A percentile compares a stretch with the other conserved stretches of the same genome.
phyloP scores from a whole-genome alignment of 331 rosid species.

The Arachis monticola region DNA sequence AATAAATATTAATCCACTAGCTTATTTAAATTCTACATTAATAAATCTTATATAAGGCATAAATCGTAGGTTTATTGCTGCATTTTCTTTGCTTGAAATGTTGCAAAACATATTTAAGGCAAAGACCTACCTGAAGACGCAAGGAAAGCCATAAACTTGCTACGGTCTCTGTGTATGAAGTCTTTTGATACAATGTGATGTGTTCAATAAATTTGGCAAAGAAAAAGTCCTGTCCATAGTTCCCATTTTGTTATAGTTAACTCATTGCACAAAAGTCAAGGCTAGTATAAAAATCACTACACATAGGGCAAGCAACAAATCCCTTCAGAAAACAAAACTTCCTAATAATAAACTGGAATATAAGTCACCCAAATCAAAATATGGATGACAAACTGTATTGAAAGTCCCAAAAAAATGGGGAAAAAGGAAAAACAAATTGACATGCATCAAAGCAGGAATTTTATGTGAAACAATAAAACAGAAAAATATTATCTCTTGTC shows the following conservation, averaged over 20 bases:
- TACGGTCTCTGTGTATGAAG: slow-evolving; percentile 84
- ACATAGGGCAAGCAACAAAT: slow-evolving; percentile 33
- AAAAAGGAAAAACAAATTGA: neutral
- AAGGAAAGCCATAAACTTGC: slow-evolving; percentile 99
- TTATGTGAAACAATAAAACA: neutral
- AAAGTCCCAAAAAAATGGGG: neutral
- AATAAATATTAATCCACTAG: no score
- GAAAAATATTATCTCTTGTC: neutral
- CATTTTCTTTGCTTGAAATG: slow-evolving; percentile 23
- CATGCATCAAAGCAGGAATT: neutral
- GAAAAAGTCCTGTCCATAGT: slow-evolving; percentile 69
- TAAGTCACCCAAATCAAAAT: slow-evolving; percentile 5
- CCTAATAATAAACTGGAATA: neutral
- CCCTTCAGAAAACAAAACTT: slow-evolving; percentile 16
- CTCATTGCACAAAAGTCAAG: slow-evolving; percentile 26
- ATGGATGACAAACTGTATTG: slow-evolving; percentile 1
- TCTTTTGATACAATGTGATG: slow-evolving; percentile 78
- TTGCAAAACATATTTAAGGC: neutral
- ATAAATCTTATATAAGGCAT: slow-evolving; percentile 25
- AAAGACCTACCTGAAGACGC: slow-evolving; percentile 81
- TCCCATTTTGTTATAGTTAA: slow-evolving; percentile 37
- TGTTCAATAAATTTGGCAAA: slow-evolving; percentile 69
- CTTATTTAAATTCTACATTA: neutral
- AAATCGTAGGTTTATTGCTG: slow-evolving; percentile 18
- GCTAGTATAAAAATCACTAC: slow-evolving; percentile 23